Evolutionary conservation across 148 eudicot species (phyloP), one percentile per base, ranked within the genome.

Genomic region (Rhododendron mucronatum): DNA sequence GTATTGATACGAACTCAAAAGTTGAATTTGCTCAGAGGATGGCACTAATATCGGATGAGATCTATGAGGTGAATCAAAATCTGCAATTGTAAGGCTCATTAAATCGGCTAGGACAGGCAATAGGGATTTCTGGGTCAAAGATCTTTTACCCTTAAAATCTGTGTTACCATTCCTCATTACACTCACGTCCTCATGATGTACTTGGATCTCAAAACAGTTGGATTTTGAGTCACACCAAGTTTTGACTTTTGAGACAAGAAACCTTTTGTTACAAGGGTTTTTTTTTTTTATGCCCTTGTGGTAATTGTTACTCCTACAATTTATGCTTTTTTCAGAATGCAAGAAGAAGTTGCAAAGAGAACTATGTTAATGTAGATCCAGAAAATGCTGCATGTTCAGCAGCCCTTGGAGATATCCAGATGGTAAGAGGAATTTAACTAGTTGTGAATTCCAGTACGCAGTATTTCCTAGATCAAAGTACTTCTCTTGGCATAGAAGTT

Each of bases 31-130:
- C 93, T 88, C 91, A 91, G 35, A 57, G 91, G 80, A 90, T 92
- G 91, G 93, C 91, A 28, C 94, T 93, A 80, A 90, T 93, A 86
- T 92, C 94, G 26, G 94, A 93, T 81, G 91, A 89, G 28, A 85
- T 87, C 37, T 92, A 86, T 51, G 84, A 88, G 87, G 94, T 93
- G 88, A 81, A 48, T 76, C 16, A 48, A 26, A 26, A 13, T 39
- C 53, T 74, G 39, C 85, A 20, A 6, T 23, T 7, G n/a, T 41
- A 7, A 15, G 11, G 69, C 69, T 41, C 45, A 41, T 41, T 41
- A 41, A 5, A 41, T 41, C 45, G 45, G 45, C 45, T 41, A 6
- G 45, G 45, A 41, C 5, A 5, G 45, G 45, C 45, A 41, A 41
- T 41, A 41, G 7, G 45, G 7, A 7, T 41, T 41, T 41, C 5